Conservation (phyloP, 2,329 filamentous ascomycete species). For the Botrytis cinerea region DNA sequence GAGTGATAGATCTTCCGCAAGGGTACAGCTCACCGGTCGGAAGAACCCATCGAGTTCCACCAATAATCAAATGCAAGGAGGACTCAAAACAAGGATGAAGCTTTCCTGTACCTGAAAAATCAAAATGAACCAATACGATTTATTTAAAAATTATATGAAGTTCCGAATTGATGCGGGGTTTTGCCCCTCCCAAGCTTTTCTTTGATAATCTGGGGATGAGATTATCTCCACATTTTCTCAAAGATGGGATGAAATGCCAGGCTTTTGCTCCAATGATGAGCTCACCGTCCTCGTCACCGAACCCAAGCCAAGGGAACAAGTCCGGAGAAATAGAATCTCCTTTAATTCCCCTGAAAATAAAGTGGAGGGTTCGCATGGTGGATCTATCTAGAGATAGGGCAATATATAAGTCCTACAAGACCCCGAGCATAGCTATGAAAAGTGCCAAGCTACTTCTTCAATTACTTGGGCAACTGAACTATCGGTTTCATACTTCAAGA, state of each 20-base stretch:
- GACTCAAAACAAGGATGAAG: not conserved
- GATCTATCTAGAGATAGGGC: not conserved
- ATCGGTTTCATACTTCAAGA: conserved; percentile 27
- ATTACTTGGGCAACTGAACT: not conserved
- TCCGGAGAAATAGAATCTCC: conserved; percentile 20
- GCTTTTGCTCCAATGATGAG: not conserved
- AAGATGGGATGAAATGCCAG: conserved; percentile 13
- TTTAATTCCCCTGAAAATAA: not conserved
- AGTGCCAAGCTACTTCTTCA: not conserved
- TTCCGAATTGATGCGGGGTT: conserved; percentile 7
- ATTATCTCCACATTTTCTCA: not conserved
- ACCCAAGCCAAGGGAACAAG: not conserved
- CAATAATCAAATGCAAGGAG: conserved; percentile 4
- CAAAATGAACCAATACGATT: not conserved
- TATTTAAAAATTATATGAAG: not conserved
- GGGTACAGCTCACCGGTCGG: conserved; percentile 4
- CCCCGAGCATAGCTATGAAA: not conserved
- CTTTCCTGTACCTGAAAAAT: not conserved
- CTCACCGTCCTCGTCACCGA: conserved; percentile 8
- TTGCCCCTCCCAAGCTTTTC: not conserved
- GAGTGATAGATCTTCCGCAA: not conserved
- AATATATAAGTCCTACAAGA: conserved; percentile 17
- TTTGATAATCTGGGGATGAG: conserved; percentile 15
- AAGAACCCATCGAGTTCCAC: not conserved
- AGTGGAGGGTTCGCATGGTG: conserved; percentile 3